Percentiles rank a stretch among this genome's conserved stretches.
Conservation (phyloP, 495 filamentous ascomycete genomes). For the Penicillium chermesinum region DNA sequence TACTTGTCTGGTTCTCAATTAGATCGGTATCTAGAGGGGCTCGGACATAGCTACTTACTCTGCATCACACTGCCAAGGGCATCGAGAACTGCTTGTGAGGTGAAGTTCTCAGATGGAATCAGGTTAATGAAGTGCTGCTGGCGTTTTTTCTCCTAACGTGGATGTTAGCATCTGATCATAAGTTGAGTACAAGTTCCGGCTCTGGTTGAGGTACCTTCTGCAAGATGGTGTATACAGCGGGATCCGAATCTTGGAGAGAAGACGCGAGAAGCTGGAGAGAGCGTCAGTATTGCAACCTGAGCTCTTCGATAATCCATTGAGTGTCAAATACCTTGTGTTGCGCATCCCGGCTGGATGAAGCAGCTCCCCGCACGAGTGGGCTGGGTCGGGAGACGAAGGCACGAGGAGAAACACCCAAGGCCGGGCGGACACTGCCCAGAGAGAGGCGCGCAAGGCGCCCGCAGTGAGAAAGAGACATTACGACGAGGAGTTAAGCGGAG, state of each 20-base stretch:
- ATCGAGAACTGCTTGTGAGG: constrained; percentile 93
- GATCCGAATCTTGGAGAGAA: constrained; percentile 78
- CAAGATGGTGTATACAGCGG: constrained; percentile 77
- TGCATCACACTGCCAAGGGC: constrained; percentile 98
- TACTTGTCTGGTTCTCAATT: constrained; percentile 73
- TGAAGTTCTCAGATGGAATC: constrained; percentile 98
- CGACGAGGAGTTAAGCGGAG: constrained; percentile 13
- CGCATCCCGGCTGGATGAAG: constrained; percentile 35
- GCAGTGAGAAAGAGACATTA: constrained; percentile 41
- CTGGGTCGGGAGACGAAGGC: constrained; percentile 15
- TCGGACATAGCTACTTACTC: constrained; percentile 51
- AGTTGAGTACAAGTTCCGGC: not conserved
- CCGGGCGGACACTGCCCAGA: constrained; percentile 28
- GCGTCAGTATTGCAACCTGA: constrained; percentile 3
- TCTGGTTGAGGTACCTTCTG: constrained; percentile 61
- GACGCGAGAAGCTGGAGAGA: constrained; percentile 66
- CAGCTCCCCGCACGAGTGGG: constrained; percentile 34
- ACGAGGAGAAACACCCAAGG: constrained; percentile 17
- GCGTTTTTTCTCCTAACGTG: constrained; percentile 76
- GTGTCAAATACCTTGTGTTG: constrained; percentile 37
- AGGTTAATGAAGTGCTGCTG: constrained; percentile 98
- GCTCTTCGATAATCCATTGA: constrained; percentile 5
- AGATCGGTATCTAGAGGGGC: constrained; percentile 4
- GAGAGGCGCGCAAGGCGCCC: constrained; percentile 39
- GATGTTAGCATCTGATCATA: constrained; percentile 7